These are phyloP conservation scores for Bullera alba DNA, from an alignment of 768 basidiomycete species.

Conservation along the genomic window DNA sequence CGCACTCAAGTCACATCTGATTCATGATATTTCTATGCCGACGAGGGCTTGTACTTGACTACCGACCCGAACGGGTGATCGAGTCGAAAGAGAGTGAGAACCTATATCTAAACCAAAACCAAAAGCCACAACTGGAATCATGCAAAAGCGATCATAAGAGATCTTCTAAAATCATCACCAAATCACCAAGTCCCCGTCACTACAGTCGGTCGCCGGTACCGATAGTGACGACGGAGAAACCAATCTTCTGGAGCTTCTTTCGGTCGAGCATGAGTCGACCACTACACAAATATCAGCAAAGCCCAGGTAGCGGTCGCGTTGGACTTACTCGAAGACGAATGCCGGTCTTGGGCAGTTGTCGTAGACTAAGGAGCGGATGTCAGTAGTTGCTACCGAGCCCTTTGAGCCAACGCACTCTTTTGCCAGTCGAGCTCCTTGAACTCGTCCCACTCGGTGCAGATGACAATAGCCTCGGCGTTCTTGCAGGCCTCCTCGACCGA, in stretches of 20 bases:
- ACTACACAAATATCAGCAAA: slow-evolving; percentile 4
- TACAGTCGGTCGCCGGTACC: slow-evolving; percentile 45
- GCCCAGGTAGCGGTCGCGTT: neutral
- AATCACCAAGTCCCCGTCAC: neutral
- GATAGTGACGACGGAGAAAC: slow-evolving; percentile 61
- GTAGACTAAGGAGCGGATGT: slow-evolving; percentile 53
- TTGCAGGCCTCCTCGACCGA: slow-evolving; percentile 82
- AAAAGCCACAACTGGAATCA: neutral
- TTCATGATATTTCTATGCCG: neutral
- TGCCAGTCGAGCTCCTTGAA: slow-evolving; percentile 90
- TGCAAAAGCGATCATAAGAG: neutral
- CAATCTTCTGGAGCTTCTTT: slow-evolving; percentile 70
- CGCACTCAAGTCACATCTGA: neutral
- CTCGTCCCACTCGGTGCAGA: slow-evolving; percentile 94
- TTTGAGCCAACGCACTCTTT: slow-evolving; percentile 44
- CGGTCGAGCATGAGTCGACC: slow-evolving; percentile 66
- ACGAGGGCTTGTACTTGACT: neutral
- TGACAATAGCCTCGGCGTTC: slow-evolving; percentile 83
- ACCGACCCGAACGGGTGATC: neutral
- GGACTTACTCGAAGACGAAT: slow-evolving; percentile 71
- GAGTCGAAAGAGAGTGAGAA: neutral
- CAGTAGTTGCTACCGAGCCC: neutral
- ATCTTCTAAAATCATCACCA: too few species aligned
- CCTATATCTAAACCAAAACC: neutral
- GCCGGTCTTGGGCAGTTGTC: slow-evolving; percentile 92